Percentiles rank a stretch among this genome's conserved stretches.
phyloP scores from a whole-genome alignment of 208 protist species.

The Balamuthia mandrillaris region DNA sequence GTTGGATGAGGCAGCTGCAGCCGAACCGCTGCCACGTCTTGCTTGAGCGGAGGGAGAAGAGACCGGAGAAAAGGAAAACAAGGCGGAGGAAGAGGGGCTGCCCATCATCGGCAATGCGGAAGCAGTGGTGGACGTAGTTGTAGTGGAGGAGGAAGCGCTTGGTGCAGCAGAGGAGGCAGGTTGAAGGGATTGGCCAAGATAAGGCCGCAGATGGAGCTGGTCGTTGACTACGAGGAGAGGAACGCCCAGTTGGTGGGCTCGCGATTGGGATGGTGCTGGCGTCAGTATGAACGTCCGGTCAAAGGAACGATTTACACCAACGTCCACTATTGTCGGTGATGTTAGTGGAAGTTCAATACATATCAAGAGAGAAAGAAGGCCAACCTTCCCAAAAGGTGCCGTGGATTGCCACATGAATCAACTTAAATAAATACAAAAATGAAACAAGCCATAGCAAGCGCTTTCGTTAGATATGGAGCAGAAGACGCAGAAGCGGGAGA shows the following conservation, averaged over 20 bases:
- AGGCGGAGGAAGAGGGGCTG: neutral
- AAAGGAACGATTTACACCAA: slow-evolving; percentile 28
- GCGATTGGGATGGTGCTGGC: slow-evolving; percentile 9
- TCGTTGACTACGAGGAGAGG: slow-evolving; percentile 33
- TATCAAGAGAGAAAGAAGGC: neutral
- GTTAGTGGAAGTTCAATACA: neutral
- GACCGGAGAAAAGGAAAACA: neutral
- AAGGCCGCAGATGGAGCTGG: slow-evolving; percentile 16
- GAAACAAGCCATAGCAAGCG: too few relatives aligned
- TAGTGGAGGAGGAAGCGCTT: too few relatives aligned
- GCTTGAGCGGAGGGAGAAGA: too few relatives aligned
- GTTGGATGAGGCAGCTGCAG: neutral
- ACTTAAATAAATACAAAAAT: too few relatives aligned
- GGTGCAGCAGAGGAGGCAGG: too few relatives aligned
- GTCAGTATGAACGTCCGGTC: slow-evolving; percentile 32
- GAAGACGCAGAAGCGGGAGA: too few relatives aligned
- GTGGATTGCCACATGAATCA: neutral
- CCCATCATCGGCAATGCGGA: too few relatives aligned
- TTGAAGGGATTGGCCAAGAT: neutral
- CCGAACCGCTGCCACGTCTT: too few relatives aligned
- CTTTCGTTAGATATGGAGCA: too few relatives aligned
- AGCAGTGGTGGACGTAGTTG: too few relatives aligned
- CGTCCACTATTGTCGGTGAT: neutral
- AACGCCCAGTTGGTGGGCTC: neutral
- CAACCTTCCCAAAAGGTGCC: slow-evolving; percentile 37